Percentiles rank a stretch among this genome's conserved stretches.
These are phyloP conservation scores for Backusella morwellensis DNA, from an alignment of 192 early-diverging fungal genomes.

Conservation along the genomic window DNA sequence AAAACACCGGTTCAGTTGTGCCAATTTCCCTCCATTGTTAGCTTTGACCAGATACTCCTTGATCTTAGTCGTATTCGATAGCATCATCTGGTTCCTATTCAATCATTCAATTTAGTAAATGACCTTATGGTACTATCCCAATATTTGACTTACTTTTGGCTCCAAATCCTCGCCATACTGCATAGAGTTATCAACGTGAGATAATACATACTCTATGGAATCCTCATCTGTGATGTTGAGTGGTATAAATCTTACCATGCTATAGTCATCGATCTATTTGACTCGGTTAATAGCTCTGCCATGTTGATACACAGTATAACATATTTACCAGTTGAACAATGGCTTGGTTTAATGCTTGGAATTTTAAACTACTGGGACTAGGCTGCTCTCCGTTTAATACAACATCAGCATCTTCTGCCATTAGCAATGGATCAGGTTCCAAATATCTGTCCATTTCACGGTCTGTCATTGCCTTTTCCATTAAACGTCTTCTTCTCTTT, in stretches of 20 bases:
- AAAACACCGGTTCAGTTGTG: neutral
- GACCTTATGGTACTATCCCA: neutral
- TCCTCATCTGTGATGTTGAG: slow-evolving; percentile 95
- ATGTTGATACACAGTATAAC: neutral
- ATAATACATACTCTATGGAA: slow-evolving; percentile 81
- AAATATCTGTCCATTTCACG: slow-evolving; percentile 79
- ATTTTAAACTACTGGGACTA: slow-evolving; percentile 52
- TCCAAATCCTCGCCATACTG: slow-evolving; percentile 98
- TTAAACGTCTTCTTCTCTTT: slow-evolving; percentile 10
- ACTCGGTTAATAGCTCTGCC: neutral
- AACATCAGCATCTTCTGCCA: slow-evolving; percentile 64
- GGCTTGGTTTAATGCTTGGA: slow-evolving; percentile 85
- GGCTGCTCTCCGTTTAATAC: slow-evolving; percentile 55
- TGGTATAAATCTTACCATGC: slow-evolving; percentile 95
- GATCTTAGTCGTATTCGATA: slow-evolving; percentile 23
- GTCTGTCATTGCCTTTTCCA: slow-evolving; percentile 51
- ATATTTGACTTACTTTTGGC: slow-evolving; percentile 63
- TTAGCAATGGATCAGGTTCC: slow-evolving; percentile 84
- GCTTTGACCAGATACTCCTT: neutral
- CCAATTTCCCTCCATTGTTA: neutral
- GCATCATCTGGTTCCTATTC: slow-evolving; percentile 33
- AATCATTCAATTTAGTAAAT: slow-evolving; percentile 13
- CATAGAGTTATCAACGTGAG: slow-evolving; percentile 90
- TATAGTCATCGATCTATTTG: slow-evolving; percentile 87
- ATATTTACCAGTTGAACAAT: slow-evolving; percentile 74